Evolutionary conservation across 2,329 filamentous ascomycete genomes (phyloP), one percentile per base, ranked within the genome.

Genomic region (Phyllosticta citribraziliensis): DNA sequence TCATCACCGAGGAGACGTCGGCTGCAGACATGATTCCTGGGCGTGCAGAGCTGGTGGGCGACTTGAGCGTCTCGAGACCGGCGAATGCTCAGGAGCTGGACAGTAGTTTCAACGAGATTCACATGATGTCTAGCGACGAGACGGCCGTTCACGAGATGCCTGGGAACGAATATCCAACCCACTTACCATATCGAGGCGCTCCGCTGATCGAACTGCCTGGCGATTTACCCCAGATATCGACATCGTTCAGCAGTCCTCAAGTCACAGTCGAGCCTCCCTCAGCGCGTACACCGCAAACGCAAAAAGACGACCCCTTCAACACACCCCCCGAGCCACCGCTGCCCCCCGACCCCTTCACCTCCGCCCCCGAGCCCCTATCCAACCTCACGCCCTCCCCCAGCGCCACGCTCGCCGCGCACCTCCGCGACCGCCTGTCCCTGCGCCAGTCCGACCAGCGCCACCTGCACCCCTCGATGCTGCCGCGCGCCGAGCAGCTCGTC

Each of bases 381-480:
- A n/a, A 12, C 14, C 40, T 47, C 14, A 19, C 40, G 0, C 40
- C 40, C 40, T 47, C 40, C 14, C 14, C 40, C 14, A n/a, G 14
- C 2, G 40, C 40, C 2, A 47, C 14, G 5, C 14, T 47, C 17
- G 40, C 40, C 17, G 14, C 72, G 57, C 70, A 72, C 25, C 66
- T 67, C 19, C 68, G 67, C 57, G 66, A 69, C 33, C 65, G 68
- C 12, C 62, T 73, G 5, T 65, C 70, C n/a, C 60, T 70, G 33
- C 69, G 71, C 3, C 70, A 74, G 51, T 69, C 72, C 0, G 64
- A 67, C 56, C 67, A 72, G 33, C 66, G 68, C 35, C 63, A 67
- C 24, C 70, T 85, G 9, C 82, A 84, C 66, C 82, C 83, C 14
- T 80, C 77, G 11, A 79, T 81, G 72, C 70, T 85, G 2, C 78